Percentiles rank a stretch among this genome's conserved stretches.
Conservation (phyloP, 495 filamentous ascomycete species). For the Neurospora hispaniola region DNA sequence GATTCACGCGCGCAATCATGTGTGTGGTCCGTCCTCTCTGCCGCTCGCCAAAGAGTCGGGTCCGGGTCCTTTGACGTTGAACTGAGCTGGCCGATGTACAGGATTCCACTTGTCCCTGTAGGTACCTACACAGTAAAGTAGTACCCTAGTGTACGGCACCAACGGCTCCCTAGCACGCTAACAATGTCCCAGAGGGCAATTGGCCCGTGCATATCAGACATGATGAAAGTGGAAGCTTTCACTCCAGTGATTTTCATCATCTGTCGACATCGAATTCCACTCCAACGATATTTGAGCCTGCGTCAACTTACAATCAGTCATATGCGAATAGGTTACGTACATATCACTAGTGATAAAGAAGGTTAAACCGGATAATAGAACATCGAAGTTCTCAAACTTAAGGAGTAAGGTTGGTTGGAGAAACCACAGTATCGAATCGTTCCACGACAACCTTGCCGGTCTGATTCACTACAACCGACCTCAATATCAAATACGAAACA, state of each 20-base stretch:
- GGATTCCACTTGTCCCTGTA: too few species aligned
- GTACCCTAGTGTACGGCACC: too few species aligned
- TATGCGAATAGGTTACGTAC: not conserved
- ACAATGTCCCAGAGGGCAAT: not conserved
- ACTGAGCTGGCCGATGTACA: not conserved
- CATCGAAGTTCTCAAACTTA: not conserved
- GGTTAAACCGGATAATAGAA: not conserved
- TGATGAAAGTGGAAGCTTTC: not conserved
- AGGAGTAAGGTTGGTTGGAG: not conserved
- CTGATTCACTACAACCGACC: not conserved
- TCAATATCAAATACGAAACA: not conserved
- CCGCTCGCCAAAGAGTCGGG: not conserved
- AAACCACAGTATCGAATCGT: not conserved
- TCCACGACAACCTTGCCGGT: not conserved
- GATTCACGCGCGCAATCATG: not conserved
- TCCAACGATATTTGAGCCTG: not conserved
- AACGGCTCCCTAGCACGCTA: not conserved
- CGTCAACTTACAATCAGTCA: not conserved
- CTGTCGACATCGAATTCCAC: not conserved
- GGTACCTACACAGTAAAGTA: too few species aligned
- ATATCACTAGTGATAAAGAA: not conserved
- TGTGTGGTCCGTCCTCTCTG: not conserved
- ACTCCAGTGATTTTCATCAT: not conserved
- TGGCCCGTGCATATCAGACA: not conserved
- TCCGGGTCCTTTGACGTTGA: constrained; percentile 2